These are phyloP conservation scores for Cutaneotrichosporon arboriforme DNA, from an alignment of 1,284 basidiomycete species.

Conservation along the genomic window DNA sequence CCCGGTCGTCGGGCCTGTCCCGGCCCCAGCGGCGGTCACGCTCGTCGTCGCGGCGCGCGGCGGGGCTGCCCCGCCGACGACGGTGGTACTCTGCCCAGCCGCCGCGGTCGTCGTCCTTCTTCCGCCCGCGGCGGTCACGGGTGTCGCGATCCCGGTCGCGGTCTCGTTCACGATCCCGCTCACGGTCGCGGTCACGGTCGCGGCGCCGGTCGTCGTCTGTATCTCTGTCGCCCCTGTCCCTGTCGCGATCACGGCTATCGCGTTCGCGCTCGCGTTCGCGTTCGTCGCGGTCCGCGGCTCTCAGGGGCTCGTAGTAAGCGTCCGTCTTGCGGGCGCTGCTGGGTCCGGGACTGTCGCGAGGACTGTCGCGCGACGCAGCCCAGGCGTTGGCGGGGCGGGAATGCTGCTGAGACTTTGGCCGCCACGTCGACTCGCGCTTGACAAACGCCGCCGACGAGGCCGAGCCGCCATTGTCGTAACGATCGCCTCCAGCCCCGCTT, in stretches of 20 bases:
- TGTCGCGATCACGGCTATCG: neutral
- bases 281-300: neutral
- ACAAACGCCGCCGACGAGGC: slow-evolving; percentile 3
- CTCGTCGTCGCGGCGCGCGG: neutral
- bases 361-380: neutral
- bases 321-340: slow-evolving; percentile 4
- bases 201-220: neutral
- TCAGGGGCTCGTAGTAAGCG: slow-evolving; percentile 16
- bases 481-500: no score
- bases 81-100: slow-evolving; percentile 10
- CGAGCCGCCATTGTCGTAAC: no score
- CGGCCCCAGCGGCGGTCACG: neutral
- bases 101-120: slow-evolving; percentile 8
- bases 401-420: slow-evolving; percentile 4
- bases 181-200: neutral
- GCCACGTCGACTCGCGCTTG: slow-evolving; percentile 21
- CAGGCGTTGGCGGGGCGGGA: slow-evolving; percentile 12
- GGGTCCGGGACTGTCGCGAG: neutral
- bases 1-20: neutral
- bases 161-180: slow-evolving; percentile 5
- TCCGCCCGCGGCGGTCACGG: neutral
- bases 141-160: slow-evolving; percentile 1
- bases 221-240: neutral
- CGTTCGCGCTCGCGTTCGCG: neutral
- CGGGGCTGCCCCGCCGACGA: neutral